phyloP scores from a whole-genome alignment of 345 rosid genomes.

The Erysimum cheiranthoides region DNA sequence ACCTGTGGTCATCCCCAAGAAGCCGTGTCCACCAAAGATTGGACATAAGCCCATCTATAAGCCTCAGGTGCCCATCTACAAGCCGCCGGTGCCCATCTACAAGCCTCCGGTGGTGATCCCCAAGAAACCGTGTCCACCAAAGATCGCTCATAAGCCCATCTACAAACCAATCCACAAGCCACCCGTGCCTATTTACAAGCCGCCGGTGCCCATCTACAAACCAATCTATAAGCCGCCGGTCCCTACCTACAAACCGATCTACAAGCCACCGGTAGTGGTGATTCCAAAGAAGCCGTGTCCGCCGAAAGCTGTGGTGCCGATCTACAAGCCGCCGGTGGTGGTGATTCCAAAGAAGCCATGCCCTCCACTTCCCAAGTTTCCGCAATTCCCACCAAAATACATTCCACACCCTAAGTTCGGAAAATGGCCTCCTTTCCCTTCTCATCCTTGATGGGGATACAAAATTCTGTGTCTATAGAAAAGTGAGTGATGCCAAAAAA shows the following conservation, averaged over 20 bases:
- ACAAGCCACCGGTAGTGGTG: slow-evolving; percentile 47
- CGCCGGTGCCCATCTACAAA: slow-evolving; percentile 37
- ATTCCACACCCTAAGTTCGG: slow-evolving; percentile 54
- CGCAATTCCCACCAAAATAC: slow-evolving; percentile 54
- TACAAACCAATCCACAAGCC: slow-evolving; percentile 36
- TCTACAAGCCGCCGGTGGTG: slow-evolving; percentile 39
- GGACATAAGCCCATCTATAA: slow-evolving; percentile 18
- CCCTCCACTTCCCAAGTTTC: slow-evolving; percentile 52
- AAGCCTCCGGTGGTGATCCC: slow-evolving; percentile 43
- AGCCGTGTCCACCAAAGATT: slow-evolving; percentile 45
- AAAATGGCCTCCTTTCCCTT: slow-evolving; percentile 53
- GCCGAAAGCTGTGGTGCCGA: not conserved
- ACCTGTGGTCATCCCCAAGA: slow-evolving; percentile 41
- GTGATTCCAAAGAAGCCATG: slow-evolving; percentile 43
- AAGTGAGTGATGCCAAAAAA: not conserved
- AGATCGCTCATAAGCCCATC: slow-evolving; percentile 6
- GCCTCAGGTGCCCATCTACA: not conserved
- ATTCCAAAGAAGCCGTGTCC: slow-evolving; percentile 36
- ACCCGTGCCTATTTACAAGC: slow-evolving; percentile 35
- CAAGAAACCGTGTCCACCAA: slow-evolving; percentile 44
- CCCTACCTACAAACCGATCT: slow-evolving; percentile 2
- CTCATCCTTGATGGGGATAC: slow-evolving; percentile 22
- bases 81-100: not conserved
- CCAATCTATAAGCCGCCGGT: slow-evolving; percentile 32
- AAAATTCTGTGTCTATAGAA: not conserved